Base-by-base conservation (phyloP, 306 rosid genomes). In the Lathyrus sativus region DNA sequence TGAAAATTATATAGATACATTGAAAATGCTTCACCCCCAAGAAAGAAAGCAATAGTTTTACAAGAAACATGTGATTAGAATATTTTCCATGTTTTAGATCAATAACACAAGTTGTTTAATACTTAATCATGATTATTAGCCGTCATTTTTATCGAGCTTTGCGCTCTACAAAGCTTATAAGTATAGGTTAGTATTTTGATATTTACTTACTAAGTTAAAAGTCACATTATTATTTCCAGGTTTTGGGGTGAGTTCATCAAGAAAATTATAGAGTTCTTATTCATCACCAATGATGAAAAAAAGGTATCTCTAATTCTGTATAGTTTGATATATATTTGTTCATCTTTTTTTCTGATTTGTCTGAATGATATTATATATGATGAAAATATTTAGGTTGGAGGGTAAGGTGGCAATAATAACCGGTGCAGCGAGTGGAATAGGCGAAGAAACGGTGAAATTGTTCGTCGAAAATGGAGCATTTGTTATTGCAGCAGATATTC, bases 341-440 rank as follows among this genome's bases (percentile, higher is more conserved):
- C 26, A 8, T 46, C 69, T 45, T 66, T 6, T 49, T 46, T 69
- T 38, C 9, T 22, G 29, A 61, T 63, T 70, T 22, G 12, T 43
- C 4, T 41, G 11, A 3, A 14, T 17, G 6, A 11, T 12, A 48
- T 53, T 50, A 39, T 19, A 19, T 1, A 19, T 49, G 33, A 62
- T 11, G 6, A 5, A 6, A 9, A 3, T 2, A 64, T 45, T 0
- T 33, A 92, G 96, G 82, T 79, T 92, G 73, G 86, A 90, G 72
- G 96, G 96, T 37, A 92, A 90, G 82, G 96, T 92, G 59, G 93
- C 93, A 14, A 58, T 92, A 2, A 70, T 92, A 28, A 92, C 98
- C 0, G 98, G 98, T 1, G 98, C 79, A 13, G 96, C 96, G 0
- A 87, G 96, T 42, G 98, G 98, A 6, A 92, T 92, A 53, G 98